Evolutionary conservation across 805 yeast species (phyloP).

Genomic region (Komagataella ulmi): DNA sequence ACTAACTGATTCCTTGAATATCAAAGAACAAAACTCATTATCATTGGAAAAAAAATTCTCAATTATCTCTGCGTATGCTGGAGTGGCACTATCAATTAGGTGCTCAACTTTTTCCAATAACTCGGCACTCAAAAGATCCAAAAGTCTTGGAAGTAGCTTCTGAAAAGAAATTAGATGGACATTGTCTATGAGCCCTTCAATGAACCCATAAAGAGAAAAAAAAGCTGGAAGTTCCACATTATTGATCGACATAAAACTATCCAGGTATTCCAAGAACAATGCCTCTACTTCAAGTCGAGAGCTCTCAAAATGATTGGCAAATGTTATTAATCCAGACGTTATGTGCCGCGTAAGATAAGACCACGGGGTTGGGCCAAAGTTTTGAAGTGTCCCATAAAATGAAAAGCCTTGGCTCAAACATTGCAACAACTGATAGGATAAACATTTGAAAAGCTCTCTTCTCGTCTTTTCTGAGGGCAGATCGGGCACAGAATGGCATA

Average conservation of each 20-base stretch:
- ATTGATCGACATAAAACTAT: neutral
- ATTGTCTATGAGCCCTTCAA: constrained; percentile 13
- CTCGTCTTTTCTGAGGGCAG: neutral
- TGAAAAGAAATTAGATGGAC: constrained; percentile 10
- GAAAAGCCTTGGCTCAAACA: neutral
- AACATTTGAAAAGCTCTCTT: neutral
- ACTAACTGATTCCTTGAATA: constrained; percentile 8
- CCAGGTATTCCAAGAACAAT: neutral
- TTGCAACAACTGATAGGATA: neutral
- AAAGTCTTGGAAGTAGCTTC: constrained; percentile 7
- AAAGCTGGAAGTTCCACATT: neutral
- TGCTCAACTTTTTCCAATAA: constrained; percentile 11
- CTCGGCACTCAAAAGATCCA: constrained; percentile 14
- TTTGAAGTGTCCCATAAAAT: neutral
- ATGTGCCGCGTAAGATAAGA: neutral
- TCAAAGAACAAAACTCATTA: constrained; percentile 15
- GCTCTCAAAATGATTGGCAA: neutral
- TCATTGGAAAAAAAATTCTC: constrained; percentile 17
- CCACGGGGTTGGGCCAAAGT: neutral
- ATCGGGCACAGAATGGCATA: neutral
- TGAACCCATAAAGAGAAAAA: constrained; percentile 17
- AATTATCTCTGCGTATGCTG: constrained; percentile 9
- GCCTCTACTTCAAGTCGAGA: neutral
- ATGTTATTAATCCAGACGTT: neutral
- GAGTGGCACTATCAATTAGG: constrained; percentile 3